Percentiles rank a stretch among this genome's conserved stretches.
Conservation (phyloP, 371 early-diverging fungal genomes). For the Mortierella sp. region DNA sequence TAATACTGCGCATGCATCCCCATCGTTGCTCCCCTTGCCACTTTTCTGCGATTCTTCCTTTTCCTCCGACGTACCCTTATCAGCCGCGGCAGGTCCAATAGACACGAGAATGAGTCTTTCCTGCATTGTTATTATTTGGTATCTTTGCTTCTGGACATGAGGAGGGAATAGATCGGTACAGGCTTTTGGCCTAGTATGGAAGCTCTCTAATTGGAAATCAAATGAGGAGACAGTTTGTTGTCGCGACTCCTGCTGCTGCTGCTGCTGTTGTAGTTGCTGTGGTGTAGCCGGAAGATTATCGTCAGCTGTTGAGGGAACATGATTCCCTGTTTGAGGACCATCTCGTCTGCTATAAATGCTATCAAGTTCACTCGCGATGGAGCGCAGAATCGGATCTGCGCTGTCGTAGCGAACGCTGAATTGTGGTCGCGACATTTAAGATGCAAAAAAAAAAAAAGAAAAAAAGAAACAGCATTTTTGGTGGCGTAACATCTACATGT, state of each 20-base stretch:
- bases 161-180: conserved; percentile 32
- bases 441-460: background rate
- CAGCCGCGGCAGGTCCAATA: conserved; percentile 5
- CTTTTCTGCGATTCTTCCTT: background rate
- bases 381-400: conserved; percentile 22
- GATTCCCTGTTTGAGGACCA: background rate
- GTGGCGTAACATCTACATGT: too few relatives aligned
- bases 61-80: background rate
- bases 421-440: conserved; percentile 3
- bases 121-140: conserved; percentile 27
- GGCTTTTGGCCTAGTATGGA: conserved; percentile 29
- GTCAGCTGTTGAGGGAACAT: too few relatives aligned
- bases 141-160: conserved; percentile 18
- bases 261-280: background rate
- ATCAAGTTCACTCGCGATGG: conserved; percentile 35
- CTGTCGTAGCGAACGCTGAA: too few relatives aligned
- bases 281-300: background rate
- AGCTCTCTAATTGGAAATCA: conserved; percentile 31
- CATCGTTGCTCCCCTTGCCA: too few relatives aligned
- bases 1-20: conserved; percentile 5
- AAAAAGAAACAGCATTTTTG: too few relatives aligned
- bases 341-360: background rate
- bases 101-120: conserved; percentile 43
- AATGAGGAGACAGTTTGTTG: background rate
- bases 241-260: background rate